These are phyloP conservation scores for Phytopythium kandeliae DNA, from an alignment of 352 stramenopile species.

Conservation along the genomic window DNA sequence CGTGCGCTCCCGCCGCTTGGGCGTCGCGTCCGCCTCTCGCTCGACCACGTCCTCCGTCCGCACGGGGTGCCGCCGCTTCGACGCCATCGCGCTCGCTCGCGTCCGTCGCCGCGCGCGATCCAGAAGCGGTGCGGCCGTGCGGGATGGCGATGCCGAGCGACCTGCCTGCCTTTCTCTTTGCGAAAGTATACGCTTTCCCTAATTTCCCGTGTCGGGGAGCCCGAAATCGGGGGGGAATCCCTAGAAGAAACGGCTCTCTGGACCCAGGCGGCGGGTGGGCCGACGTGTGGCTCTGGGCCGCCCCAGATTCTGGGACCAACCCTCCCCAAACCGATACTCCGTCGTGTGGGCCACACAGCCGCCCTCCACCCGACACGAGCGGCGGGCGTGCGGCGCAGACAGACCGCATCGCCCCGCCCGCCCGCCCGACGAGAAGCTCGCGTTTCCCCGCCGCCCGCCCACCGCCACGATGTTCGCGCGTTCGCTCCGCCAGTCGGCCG, in stretches of 20 bases:
- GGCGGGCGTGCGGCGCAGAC: conserved; percentile 1
- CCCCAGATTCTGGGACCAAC: conserved; percentile 14
- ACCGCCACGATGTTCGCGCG: conserved; percentile 40
- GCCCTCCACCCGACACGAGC: neutral
- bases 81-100: conserved; percentile 2
- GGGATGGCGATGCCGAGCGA: too few relatives aligned
- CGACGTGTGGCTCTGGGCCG: conserved; percentile 8
- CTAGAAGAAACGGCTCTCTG: conserved; percentile 18
- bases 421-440: neutral
- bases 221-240: neutral
- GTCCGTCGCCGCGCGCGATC: neutral
- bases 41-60: conserved; percentile 6
- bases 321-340: neutral
- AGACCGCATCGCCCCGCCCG: conserved; percentile 1
- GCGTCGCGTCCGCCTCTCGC: conserved; percentile 4
- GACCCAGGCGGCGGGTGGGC: neutral
- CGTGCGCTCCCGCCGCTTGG: conserved; percentile 6
- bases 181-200: neutral
- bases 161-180: neutral
- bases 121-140: neutral
- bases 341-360: neutral
- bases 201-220: neutral
- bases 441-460: too few relatives aligned
- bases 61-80: conserved; percentile 2
- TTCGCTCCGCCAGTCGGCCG: conserved; percentile 38